These are phyloP conservation scores for Astrothelium subdiscretum DNA, from an alignment of 495 filamentous ascomycete genomes.

Conservation along the genomic window DNA sequence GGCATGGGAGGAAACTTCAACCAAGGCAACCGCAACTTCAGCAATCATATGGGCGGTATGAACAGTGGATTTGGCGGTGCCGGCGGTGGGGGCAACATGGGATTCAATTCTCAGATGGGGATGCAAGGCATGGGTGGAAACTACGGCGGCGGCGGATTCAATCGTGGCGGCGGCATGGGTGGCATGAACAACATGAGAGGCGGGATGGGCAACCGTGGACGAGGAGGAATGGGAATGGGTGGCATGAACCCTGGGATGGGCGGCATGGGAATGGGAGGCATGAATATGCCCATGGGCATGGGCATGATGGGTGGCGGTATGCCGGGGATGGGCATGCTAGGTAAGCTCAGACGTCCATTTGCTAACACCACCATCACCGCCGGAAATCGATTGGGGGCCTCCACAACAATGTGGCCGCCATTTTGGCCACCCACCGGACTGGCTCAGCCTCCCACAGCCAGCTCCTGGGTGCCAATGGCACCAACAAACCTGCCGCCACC, in stretches of 20 bases:
- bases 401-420: too few species aligned
- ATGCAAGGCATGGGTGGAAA: constrained; percentile 21
- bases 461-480: too few species aligned
- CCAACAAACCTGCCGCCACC: too few species aligned
- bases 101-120: constrained; percentile 2
- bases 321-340: constrained; percentile 35
- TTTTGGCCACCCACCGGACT: too few species aligned
- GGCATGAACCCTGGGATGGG: constrained; percentile 40
- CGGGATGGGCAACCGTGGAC: constrained; percentile 40
- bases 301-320: constrained; percentile 37
- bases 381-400: neutral
- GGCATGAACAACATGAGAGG: constrained; percentile 21
- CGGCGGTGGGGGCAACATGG: constrained; percentile 7
- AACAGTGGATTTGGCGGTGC: constrained; percentile 19
- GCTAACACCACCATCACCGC: neutral
- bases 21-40: constrained; percentile 24
- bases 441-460: too few species aligned
- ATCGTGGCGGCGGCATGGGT: constrained; percentile 9
- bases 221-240: constrained; percentile 52
- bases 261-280: constrained; percentile 5
- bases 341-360: constrained; percentile 18
- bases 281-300: constrained; percentile 7
- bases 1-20: constrained; percentile 28
- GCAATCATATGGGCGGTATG: constrained; percentile 6
- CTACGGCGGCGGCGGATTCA: constrained; percentile 13